phyloP scores from a whole-genome alignment of 2,329 filamentous ascomycete genomes.

The Harringtonia aguacate region DNA sequence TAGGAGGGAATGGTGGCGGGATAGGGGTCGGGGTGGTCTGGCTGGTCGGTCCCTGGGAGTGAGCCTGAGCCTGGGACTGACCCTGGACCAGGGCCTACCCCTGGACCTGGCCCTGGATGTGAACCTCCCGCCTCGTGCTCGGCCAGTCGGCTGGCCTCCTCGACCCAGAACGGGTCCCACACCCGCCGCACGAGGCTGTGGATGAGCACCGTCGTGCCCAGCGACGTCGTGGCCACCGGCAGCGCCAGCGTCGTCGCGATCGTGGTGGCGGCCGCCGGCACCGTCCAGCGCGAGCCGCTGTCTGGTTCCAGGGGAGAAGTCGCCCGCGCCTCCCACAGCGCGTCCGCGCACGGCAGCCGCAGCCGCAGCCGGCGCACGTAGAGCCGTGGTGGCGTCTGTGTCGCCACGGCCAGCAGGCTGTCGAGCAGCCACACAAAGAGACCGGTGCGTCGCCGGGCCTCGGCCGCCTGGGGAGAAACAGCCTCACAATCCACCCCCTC shows the following conservation, averaged over 20 bases:
- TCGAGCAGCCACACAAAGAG: constrained; percentile 1
- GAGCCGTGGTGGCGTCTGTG: not conserved
- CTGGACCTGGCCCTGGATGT: not conserved
- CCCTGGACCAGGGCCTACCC: no score
- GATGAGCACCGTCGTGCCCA: not conserved
- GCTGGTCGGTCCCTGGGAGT: no score
- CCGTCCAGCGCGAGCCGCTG: not conserved
- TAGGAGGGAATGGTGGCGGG: not conserved
- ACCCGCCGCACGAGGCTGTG: not conserved
- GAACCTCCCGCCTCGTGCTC: not conserved
- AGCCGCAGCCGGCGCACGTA: not conserved
- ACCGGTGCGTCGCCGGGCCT: not conserved
- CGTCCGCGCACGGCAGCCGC: not conserved
- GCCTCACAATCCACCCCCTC: not conserved
- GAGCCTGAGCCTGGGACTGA: no score
- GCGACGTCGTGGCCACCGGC: not conserved
- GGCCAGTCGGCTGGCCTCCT: no score
- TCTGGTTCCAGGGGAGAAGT: not conserved
- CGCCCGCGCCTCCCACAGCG: not conserved
- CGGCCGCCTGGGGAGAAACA: no score
- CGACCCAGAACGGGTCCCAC: not conserved
- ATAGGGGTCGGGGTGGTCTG: no score
- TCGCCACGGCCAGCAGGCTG: not conserved
- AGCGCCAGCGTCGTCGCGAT: not conserved
- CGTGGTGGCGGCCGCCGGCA: not conserved